A percentile compares a stretch with the other conserved stretches of the same genome.
phyloP scores from a whole-genome alignment of 768 basidiomycete genomes.

The Amanita rimosa region DNA sequence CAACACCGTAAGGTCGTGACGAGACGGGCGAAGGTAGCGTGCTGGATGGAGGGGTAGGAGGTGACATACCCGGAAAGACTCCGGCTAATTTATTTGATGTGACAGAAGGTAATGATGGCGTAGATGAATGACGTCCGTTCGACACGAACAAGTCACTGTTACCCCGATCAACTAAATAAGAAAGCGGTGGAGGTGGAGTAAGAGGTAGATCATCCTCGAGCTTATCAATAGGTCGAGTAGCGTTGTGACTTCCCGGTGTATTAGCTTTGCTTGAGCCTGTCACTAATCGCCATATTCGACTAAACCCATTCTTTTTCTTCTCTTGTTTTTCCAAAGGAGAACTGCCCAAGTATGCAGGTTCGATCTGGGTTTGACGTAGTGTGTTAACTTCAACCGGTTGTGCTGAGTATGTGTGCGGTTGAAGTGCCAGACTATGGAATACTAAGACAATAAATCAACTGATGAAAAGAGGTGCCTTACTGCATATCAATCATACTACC shows the following conservation, averaged over 20 bases:
- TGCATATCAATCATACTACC: conserved; percentile 93
- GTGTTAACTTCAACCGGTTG: conserved; percentile 26
- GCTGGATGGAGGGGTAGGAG: conserved; percentile 68
- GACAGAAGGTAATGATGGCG: conserved; percentile 55
- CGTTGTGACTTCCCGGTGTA: conserved; percentile 16
- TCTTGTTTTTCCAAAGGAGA: conserved; percentile 36
- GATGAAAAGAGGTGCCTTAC: conserved; percentile 33
- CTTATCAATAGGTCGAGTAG: conserved; percentile 28
- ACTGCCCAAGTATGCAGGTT: conserved; percentile 27
- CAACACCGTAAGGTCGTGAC: conserved; percentile 50
- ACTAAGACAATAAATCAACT: neutral
- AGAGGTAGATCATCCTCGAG: conserved; percentile 66
- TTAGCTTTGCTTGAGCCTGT: conserved; percentile 45
- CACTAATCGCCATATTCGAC: conserved; percentile 74
- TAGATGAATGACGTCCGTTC: conserved; percentile 51
- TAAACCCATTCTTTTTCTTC: conserved; percentile 71
- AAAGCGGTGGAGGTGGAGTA: conserved; percentile 84
- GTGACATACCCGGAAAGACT: conserved; percentile 54
- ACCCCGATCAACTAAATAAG: conserved; percentile 70
- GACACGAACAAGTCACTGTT: conserved; percentile 29
- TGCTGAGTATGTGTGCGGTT: conserved; percentile 26
- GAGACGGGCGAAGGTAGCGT: conserved; percentile 66
- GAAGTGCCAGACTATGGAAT: conserved; percentile 61
- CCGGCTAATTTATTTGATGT: conserved; percentile 42
- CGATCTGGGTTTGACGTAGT: conserved; percentile 33